A percentile compares a stretch with the other conserved stretches of the same genome.
Evolutionary conservation across 495 filamentous ascomycete species (phyloP).

Genomic region (Penicillium subrubescens): DNA sequence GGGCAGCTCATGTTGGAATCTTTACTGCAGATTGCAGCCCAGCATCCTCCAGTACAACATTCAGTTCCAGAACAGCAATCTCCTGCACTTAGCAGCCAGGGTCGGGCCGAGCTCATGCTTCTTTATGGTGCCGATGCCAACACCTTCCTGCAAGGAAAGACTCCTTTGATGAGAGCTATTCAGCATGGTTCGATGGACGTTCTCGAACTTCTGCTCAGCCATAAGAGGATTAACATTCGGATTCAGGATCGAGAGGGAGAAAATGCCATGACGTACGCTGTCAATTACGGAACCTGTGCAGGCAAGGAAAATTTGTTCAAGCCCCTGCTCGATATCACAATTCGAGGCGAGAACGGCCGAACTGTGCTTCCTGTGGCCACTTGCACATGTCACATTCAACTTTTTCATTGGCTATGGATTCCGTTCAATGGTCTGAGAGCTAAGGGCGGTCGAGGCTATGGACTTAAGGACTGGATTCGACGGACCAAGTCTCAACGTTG

Average conservation of each 20-base stretch:
- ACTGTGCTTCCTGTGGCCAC: too few relatives aligned
- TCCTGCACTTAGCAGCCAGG: neutral
- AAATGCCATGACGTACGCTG: neutral
- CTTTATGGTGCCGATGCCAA: neutral
- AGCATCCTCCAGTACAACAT: neutral
- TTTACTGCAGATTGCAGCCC: too few relatives aligned
- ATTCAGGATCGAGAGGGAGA: neutral
- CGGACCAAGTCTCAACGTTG: too few relatives aligned
- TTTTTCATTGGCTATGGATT: too few relatives aligned
- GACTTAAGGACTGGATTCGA: too few relatives aligned
- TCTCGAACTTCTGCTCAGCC: neutral
- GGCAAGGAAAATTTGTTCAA: too few relatives aligned
- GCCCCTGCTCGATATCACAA: too few relatives aligned
- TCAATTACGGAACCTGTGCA: neutral
- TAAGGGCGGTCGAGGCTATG: too few relatives aligned
- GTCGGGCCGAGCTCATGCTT: too few relatives aligned
- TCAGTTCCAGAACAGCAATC: neutral
- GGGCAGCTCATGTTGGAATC: neutral
- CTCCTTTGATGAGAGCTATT: neutral
- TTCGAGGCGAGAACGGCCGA: too few relatives aligned
- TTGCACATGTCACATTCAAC: too few relatives aligned
- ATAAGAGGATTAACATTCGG: neutral
- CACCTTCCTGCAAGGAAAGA: neutral
- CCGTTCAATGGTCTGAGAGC: too few relatives aligned
- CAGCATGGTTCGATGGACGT: neutral